Evolutionary conservation across 768 basidiomycete genomes (phyloP), one percentile per base, ranked within the genome.

Genomic region (Brasilioporus rufonigricans): DNA sequence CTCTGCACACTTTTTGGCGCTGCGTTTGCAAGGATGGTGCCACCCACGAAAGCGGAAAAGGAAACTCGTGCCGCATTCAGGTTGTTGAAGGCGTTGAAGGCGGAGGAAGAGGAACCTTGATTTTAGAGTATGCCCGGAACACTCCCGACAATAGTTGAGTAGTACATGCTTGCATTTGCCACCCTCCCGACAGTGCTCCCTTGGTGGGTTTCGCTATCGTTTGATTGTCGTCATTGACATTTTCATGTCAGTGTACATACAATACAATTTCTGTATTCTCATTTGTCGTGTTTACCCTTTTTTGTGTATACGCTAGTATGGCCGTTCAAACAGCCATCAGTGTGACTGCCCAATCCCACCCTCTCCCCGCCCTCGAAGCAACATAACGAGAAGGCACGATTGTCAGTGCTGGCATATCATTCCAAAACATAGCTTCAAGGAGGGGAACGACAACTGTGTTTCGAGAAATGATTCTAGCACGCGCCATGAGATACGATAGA

Each of bases 31-130:
- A 85, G 90, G 45, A 84, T 80, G 75, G 91, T 97, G 0, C 85
- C 95, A 14, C 91, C 86, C 0, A 98, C 95, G 21, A 88, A 85
- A 46, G 91, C 93, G 5, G 95, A 98, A 75, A 91, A 85, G 74
- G 86, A 91, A 53, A 97, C 93, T 85, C 80, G 89, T 52, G 79
- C 89, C 19, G 80, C 91, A 44, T 77, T 94, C 14, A 88, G 82
- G 14, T 83, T 87, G 72, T 86, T 98, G 84, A 82, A 84, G 71
- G 74, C 85, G 33, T 80, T 93, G 50, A 82, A 81, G 63, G 83
- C 83, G 62, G 87, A 85, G 64, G 74, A 73, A 24, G 74, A 74
- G 32, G 74, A 73, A 36, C 75, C 82, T 9, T 83, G 69, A 76
- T 39, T 44, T 49, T 44, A 24, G 18, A 11, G 16, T 32, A 52